phyloP scores from a whole-genome alignment of 352 stramenopile genomes.

The Peronosclerospora sorghi region DNA sequence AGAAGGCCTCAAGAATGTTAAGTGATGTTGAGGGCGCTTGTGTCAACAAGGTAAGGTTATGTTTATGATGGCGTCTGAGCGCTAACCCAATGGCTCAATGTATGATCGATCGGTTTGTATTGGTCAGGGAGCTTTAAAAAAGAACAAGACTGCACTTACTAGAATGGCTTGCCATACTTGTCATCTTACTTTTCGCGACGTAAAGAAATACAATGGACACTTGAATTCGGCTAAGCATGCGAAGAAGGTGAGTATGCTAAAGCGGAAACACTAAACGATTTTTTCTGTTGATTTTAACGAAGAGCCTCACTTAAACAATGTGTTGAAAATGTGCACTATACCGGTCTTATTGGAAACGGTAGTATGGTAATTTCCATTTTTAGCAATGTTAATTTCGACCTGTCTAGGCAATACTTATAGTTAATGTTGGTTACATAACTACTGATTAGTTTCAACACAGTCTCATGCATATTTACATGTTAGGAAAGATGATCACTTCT shows the following conservation, averaged over 20 bases:
- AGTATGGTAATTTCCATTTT: too few relatives aligned
- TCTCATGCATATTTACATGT: too few relatives aligned
- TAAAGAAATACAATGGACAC: slow-evolving; percentile 80
- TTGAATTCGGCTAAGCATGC: slow-evolving; percentile 82
- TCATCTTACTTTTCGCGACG: slow-evolving; percentile 37
- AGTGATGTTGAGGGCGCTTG: neutral
- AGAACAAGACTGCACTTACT: slow-evolving; percentile 4
- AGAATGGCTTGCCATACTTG: slow-evolving; percentile 49
- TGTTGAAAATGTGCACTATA: too few relatives aligned
- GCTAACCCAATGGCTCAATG: neutral
- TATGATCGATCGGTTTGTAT: neutral
- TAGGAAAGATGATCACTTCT: too few relatives aligned
- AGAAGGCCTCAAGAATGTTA: neutral
- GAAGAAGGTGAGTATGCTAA: slow-evolving; percentile 52
- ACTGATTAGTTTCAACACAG: too few relatives aligned
- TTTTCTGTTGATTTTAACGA: too few relatives aligned
- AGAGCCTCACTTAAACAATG: too few relatives aligned
- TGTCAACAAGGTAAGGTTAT: slow-evolving; percentile 9
- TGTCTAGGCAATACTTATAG: too few relatives aligned
- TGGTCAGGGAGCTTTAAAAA: slow-evolving; percentile 9
- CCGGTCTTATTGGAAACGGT: too few relatives aligned
- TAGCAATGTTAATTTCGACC: too few relatives aligned
- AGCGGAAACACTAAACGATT: slow-evolving; percentile 26
- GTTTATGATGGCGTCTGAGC: neutral
- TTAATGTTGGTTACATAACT: too few relatives aligned